Evolutionary conservation across 2,329 filamentous ascomycete genomes (phyloP).

Genomic region (Huntiella bhutanensis): DNA sequence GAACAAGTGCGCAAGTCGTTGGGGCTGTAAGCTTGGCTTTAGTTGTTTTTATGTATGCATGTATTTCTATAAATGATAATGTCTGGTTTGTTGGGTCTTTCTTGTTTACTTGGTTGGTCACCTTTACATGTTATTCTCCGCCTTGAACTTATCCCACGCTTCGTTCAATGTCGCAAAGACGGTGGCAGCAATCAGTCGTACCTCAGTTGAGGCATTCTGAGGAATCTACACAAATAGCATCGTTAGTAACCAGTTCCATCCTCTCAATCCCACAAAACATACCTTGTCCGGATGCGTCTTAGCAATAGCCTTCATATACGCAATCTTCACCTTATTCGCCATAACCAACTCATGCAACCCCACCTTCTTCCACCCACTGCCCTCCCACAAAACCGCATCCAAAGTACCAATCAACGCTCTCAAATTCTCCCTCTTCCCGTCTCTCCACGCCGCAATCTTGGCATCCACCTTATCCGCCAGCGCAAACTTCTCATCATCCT

Average conservation of each 20-base stretch:
- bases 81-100: neutral
- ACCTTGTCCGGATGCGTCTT: slow-evolving; percentile 99
- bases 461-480: slow-evolving; percentile 74
- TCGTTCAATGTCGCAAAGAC: slow-evolving; percentile 54
- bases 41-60: neutral
- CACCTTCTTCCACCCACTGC: slow-evolving; percentile 90
- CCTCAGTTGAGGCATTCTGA: slow-evolving; percentile 44
- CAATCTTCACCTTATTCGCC: slow-evolving; percentile 87
- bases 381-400: slow-evolving; percentile 78
- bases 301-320: slow-evolving; percentile 97
- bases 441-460: slow-evolving; percentile 60
- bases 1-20: slow-evolving; percentile 64
- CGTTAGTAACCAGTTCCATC: slow-evolving; percentile 2
- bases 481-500: slow-evolving; percentile 84
- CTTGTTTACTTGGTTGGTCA: neutral
- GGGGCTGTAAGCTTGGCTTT: slow-evolving; percentile 36
- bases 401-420: slow-evolving; percentile 72
- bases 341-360: slow-evolving; percentile 84
- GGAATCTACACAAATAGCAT: slow-evolving; percentile 29
- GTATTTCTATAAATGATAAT: too few species aligned
- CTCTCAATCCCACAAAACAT: slow-evolving; percentile 19
- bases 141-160: slow-evolving; percentile 56
- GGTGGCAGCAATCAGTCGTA: slow-evolving; percentile 43
- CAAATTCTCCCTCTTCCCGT: slow-evolving; percentile 82
- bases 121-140: slow-evolving; percentile 43